Evolutionary conservation across 495 filamentous ascomycete species (phyloP).

Genomic region (Aspergillus sparsus): DNA sequence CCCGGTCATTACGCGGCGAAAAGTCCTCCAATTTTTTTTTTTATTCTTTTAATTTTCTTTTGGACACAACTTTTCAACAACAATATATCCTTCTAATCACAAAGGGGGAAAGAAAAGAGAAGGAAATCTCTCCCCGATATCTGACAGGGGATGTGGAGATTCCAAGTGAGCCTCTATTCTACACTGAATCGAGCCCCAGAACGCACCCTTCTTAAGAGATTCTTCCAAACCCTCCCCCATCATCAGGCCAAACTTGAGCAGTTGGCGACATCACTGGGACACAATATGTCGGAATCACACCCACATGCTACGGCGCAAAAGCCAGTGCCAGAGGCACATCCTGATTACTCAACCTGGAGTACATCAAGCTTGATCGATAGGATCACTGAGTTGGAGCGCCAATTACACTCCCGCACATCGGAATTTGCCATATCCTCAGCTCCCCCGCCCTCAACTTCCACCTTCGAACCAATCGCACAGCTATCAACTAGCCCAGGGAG

Average conservation of each 20-base stretch:
- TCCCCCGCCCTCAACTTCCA: conserved; percentile 2
- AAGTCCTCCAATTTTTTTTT: conserved; percentile 14
- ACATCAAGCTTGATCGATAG: conserved; percentile 64
- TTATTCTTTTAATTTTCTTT: neutral
- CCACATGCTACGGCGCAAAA: neutral
- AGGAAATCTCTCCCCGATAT: conserved; percentile 2
- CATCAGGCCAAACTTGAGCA: conserved; percentile 7
- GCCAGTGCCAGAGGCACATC: neutral
- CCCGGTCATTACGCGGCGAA: conserved; percentile 9
- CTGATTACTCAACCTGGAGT: conserved; percentile 63
- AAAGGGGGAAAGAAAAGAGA: neutral
- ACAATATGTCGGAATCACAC: conserved; percentile 1
- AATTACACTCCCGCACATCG: conserved; percentile 52
- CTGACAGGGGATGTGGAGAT: conserved; percentile 26
- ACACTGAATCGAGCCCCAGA: conserved; percentile 4
- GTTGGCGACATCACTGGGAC: conserved; percentile 12
- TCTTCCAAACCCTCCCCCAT: conserved; percentile 4
- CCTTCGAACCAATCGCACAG: neutral
- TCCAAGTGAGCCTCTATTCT: conserved; percentile 11
- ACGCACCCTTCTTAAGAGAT: conserved; percentile 6
- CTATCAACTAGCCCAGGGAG: neutral
- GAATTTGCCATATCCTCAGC: conserved; percentile 33
- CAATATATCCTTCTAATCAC: neutral
- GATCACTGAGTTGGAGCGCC: conserved; percentile 63
- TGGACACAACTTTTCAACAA: neutral